Evolutionary conservation across 352 stramenopile genomes (phyloP).

Genomic region (Globisporangium middletonii): DNA sequence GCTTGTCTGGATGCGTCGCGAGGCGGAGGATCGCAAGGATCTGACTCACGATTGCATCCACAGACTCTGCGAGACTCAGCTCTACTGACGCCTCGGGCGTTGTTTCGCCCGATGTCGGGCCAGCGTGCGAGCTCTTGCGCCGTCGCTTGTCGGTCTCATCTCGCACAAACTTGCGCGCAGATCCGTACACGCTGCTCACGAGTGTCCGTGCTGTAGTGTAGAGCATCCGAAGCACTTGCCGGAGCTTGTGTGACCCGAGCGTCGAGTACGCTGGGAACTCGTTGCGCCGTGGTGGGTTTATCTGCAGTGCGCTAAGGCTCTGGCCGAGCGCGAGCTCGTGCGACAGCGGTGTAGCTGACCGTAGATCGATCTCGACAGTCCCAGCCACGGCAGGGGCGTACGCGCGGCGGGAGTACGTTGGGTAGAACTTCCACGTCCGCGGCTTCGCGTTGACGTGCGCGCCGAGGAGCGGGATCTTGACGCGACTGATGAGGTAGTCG

Average conservation of each 20-base stretch:
- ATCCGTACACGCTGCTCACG: background rate
- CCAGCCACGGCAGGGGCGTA: background rate
- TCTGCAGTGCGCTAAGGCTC: background rate
- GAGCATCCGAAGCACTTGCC: background rate
- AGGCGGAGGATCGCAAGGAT: constrained; percentile 12
- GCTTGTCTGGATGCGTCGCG: constrained; percentile 15
- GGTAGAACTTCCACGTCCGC: background rate
- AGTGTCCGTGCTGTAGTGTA: background rate
- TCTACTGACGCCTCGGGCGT: background rate
- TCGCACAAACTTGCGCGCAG: too few species aligned
- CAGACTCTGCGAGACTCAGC: background rate
- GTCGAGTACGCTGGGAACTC: constrained; percentile 6
- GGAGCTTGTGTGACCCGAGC: background rate
- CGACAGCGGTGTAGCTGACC: background rate
- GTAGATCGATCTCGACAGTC: background rate
- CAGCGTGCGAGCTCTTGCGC: too few species aligned
- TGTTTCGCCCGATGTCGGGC: background rate
- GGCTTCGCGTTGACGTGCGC: constrained; percentile 3
- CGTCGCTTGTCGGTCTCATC: too few species aligned
- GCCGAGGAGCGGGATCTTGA: constrained; percentile 12
- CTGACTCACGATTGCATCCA: background rate
- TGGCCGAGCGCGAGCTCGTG: background rate
- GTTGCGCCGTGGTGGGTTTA: background rate
- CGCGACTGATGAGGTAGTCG: constrained; percentile 20
- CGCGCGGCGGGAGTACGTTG: background rate